phyloP scores from a whole-genome alignment of 768 basidiomycete genomes.

The Lentinula lateritia region DNA sequence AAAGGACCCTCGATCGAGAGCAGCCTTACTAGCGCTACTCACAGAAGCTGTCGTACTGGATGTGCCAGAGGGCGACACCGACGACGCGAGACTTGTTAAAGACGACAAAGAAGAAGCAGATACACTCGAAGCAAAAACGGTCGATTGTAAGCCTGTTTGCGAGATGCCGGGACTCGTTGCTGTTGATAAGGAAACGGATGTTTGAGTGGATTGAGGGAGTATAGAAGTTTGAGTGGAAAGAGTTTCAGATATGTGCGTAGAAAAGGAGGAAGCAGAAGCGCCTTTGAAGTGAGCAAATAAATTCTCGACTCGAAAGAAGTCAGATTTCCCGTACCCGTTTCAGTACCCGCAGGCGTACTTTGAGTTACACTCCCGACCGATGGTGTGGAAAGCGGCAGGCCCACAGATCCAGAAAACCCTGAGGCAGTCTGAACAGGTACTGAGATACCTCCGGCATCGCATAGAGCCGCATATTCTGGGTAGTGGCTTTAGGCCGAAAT shows the following conservation, averaged over 20 bases:
- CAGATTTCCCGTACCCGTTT: not conserved
- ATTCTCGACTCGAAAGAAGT: not conserved
- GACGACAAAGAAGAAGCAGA: not conserved
- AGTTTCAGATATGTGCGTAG: not conserved
- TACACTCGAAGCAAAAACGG: not conserved
- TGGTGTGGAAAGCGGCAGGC: not conserved
- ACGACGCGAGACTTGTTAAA: not conserved
- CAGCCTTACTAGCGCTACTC: not conserved
- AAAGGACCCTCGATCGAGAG: not conserved
- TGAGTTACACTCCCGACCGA: not conserved
- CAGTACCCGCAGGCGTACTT: not conserved
- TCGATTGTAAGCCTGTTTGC: not conserved
- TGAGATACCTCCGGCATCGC: not conserved
- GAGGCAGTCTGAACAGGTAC: conserved; percentile 3
- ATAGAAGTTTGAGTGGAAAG: not conserved
- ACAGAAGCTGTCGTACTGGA: not conserved
- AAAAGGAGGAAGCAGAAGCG: not conserved
- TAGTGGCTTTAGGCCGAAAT: not conserved
- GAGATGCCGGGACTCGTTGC: not conserved
- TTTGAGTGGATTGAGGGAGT: not conserved
- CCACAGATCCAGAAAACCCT: conserved; percentile 5
- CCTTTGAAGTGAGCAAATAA: not conserved
- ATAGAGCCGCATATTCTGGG: conserved; percentile 1
- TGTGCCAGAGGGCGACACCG: not conserved
- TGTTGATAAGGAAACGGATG: not conserved